Base-by-base conservation (phyloP, 177 flowering plant genomes). In the Vitis hybrid region DNA sequence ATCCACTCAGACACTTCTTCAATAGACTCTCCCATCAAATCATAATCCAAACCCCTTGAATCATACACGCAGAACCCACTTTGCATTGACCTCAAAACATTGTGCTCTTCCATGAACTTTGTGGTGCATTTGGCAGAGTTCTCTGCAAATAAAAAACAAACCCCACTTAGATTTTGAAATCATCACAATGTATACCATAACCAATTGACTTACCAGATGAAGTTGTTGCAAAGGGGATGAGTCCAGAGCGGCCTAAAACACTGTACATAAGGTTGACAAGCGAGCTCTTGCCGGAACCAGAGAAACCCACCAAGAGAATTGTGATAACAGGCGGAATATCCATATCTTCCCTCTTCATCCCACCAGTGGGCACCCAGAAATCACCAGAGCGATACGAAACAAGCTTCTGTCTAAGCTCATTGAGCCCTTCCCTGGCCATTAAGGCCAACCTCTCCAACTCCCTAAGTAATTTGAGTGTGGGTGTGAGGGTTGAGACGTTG, bases 1-100 rank as follows among this genome's bases (percentile, higher is more conserved):
- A 88, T 83, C 92, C 93, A 90, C 30, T 71, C 48, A 1, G 75
- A 75, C 68, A 90, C 24, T 32, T 76, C 87, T 6, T 79, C 83
- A 2, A 88, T 55, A 27, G 81, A 72, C 73, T 85, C 85, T 0
- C n/a, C 62, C 64, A 81, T 59, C 49, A 51, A 56, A 15, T 68
- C 59, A 52, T 79, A 78, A 67, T 81, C 84, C 30, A 89, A 76
- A 6, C 97, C 92, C 64, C 90, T 85, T 0, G 93, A 80, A 68
- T 92, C 94, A 46, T 80, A 90, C 49, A 90, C 89, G 35, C 93
- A 90, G 64, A 92, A 87, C 64, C 97, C 97, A 65, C 79, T 83
- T 58, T 84, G 70, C 70, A 67, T 50, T 50, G 93, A 90, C 64
- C 97, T 82, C 78, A 87, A 16, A 4, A 90, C 93, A 52, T 92